These are phyloP conservation scores for Talaromyces proteolyticus DNA, from an alignment of 495 filamentous ascomycete genomes.

Conservation along the genomic window DNA sequence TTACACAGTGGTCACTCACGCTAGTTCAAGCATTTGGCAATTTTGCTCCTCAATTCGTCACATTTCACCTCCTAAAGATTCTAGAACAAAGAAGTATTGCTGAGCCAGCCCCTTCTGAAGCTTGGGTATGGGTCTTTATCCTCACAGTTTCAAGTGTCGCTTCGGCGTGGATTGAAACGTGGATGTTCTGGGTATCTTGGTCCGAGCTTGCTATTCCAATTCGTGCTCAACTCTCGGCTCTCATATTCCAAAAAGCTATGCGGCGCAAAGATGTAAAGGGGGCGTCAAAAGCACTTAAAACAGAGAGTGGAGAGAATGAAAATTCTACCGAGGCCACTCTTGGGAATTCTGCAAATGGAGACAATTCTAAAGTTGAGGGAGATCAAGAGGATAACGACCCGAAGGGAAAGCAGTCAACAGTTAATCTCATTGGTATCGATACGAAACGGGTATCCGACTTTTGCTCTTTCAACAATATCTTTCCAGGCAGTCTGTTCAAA, in stretches of 20 bases:
- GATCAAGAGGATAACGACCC: slow-evolving; percentile 37
- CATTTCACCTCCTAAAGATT: slow-evolving; percentile 43
- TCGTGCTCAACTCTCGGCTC: slow-evolving; percentile 61
- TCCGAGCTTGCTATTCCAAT: slow-evolving; percentile 59
- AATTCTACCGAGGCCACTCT: too few relatives aligned
- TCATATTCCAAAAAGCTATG: slow-evolving; percentile 75
- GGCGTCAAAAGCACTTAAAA: slow-evolving; percentile 1
- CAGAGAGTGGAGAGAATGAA: slow-evolving; percentile 10
- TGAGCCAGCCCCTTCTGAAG: slow-evolving; percentile 6
- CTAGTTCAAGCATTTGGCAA: slow-evolving; percentile 38
- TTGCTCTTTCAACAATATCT: slow-evolving; percentile 56
- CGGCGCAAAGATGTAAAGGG: slow-evolving; percentile 71
- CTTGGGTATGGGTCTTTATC: slow-evolving; percentile 63
- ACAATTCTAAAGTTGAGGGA: slow-evolving; percentile 21
- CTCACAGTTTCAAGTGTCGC: slow-evolving; percentile 53
- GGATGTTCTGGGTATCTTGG: slow-evolving; percentile 60
- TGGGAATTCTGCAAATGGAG: slow-evolving; percentile 13
- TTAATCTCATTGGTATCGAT: slow-evolving; percentile 79
- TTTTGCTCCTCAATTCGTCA: slow-evolving; percentile 55
- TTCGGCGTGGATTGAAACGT: slow-evolving; percentile 52
- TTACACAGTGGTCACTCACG: slow-evolving; percentile 44
- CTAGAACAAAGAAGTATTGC: slow-evolving; percentile 29
- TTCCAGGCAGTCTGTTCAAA: slow-evolving; percentile 46
- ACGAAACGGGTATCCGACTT: slow-evolving; percentile 69
- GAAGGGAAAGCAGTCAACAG: slow-evolving; percentile 66